Percentiles rank a stretch among this genome's conserved stretches.
phyloP scores from a whole-genome alignment of 2,329 filamentous ascomycete species.

The Alternaria brassicicola region DNA sequence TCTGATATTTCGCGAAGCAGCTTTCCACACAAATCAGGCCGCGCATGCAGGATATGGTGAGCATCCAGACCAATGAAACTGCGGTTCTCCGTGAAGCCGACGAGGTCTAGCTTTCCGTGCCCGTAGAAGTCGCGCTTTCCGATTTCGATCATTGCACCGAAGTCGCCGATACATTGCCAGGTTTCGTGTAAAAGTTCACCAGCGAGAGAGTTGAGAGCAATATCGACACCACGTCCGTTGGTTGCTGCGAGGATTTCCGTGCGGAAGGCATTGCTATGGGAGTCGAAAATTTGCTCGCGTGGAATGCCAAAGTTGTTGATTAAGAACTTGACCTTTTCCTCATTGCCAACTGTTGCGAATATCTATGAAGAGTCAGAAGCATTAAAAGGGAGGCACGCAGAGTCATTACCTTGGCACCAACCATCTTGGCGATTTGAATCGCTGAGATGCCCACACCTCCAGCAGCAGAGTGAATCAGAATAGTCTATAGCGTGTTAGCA shows the following conservation, averaged over 20 bases:
- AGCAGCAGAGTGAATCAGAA: slow-evolving; percentile 7
- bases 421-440: neutral
- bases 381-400: no score
- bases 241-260: slow-evolving; percentile 22
- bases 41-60: neutral
- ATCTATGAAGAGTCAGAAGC: neutral
- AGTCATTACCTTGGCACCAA: neutral
- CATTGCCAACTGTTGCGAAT: neutral
- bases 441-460: slow-evolving; percentile 22
- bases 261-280: slow-evolving; percentile 6
- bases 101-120: neutral
- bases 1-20: neutral
- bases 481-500: neutral
- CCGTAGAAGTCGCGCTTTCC: slow-evolving; percentile 4
- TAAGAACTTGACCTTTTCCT: slow-evolving; percentile 11
- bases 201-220: slow-evolving; percentile 28
- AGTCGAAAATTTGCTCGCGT: slow-evolving; percentile 29
- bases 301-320: slow-evolving; percentile 9
- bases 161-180: slow-evolving; percentile 53
- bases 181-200: slow-evolving; percentile 40
- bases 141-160: slow-evolving; percentile 19
- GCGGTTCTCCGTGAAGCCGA: neutral
- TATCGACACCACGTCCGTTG: slow-evolving; percentile 33
- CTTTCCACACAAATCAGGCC: neutral
- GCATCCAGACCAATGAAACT: neutral